Conservation (phyloP, 805 yeast species). For the Kregervanrija delftensis region DNA sequence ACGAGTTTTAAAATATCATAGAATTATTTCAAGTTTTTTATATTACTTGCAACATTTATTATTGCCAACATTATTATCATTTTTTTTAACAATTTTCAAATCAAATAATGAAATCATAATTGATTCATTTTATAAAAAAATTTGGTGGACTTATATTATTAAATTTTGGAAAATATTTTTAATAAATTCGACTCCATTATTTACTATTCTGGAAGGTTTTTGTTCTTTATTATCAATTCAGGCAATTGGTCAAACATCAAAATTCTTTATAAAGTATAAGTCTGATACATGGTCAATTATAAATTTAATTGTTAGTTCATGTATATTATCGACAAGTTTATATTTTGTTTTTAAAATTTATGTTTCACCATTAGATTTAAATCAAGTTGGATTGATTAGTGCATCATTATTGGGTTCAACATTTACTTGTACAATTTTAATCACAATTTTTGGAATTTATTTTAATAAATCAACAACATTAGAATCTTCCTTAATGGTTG, state of each 20-base stretch:
- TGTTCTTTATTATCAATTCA: constrained; percentile 90
- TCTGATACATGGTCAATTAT: constrained; percentile 78
- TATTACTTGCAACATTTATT: constrained; percentile 79
- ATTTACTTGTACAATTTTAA: constrained; percentile 63
- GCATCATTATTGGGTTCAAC: constrained; percentile 86
- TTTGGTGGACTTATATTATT: constrained; percentile 36
- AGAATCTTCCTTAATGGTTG: constrained; percentile 79
- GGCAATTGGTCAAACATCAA: constrained; percentile 77
- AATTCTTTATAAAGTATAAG: constrained; percentile 54
- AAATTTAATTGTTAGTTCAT: constrained; percentile 64
- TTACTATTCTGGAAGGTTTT: constrained; percentile 87
- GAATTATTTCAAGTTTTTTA: constrained; percentile 39
- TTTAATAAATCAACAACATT: constrained; percentile 84
- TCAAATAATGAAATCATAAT: constrained; percentile 21
- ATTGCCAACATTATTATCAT: constrained; percentile 73
- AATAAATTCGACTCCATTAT: constrained; percentile 78
- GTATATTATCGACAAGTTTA: constrained; percentile 65
- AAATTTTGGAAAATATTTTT: constrained; percentile 67
- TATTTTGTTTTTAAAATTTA: constrained; percentile 81
- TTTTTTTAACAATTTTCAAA: constrained; percentile 51
- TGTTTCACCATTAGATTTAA: constrained; percentile 53
- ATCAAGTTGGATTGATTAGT: constrained; percentile 56
- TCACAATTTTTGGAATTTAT: constrained; percentile 79
- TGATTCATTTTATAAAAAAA: constrained; percentile 11
- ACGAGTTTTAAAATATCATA: constrained; percentile 45